Evolutionary conservation across 2,329 filamentous ascomycete genomes (phyloP).

Genomic region (Aciculosporium take): DNA sequence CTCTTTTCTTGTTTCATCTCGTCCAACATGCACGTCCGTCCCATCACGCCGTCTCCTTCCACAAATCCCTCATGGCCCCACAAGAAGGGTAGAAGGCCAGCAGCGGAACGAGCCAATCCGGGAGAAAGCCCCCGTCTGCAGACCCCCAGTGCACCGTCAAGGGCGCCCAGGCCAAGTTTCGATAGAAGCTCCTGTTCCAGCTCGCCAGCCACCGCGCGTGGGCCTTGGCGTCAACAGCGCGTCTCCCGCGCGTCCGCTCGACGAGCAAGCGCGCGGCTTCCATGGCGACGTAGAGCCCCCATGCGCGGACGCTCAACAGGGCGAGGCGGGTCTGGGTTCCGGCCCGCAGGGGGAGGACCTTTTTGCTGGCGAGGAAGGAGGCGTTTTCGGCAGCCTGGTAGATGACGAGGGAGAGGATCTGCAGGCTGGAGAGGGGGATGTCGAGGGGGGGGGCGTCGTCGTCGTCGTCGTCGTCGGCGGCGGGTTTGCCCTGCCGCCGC

Average conservation of each 20-base stretch:
- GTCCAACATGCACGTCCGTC: not conserved
- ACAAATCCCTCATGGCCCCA: conserved; percentile 31
- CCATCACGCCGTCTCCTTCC: conserved; percentile 22
- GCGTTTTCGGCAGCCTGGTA: conserved; percentile 78
- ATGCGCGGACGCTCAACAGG: conserved; percentile 64
- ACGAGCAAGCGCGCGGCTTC: conserved; percentile 55
- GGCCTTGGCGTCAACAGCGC: conserved; percentile 13
- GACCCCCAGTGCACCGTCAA: conserved; percentile 70
- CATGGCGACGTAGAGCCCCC: conserved; percentile 62
- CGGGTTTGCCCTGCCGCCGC: conserved; percentile 7
- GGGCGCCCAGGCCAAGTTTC: conserved; percentile 65
- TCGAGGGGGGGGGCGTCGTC: conserved; percentile 23
- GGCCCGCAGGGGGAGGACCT: conserved; percentile 46
- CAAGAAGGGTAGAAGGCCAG: conserved; percentile 30
- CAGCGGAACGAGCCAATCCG: conserved; percentile 26
- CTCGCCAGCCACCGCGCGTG: conserved; percentile 29
- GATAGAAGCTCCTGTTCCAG: conserved; percentile 54
- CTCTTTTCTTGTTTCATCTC: not conserved
- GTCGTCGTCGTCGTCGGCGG: conserved; percentile 22
- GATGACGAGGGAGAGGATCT: conserved; percentile 50
- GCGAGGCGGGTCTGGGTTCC: conserved; percentile 46
- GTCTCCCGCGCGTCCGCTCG: conserved; percentile 26
- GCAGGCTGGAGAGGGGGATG: conserved; percentile 44
- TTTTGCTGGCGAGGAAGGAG: conserved; percentile 61
- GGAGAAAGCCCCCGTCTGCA: conserved; percentile 42